Evolutionary conservation across 768 basidiomycete species (phyloP), one percentile per base, ranked within the genome.

Genomic region (Tulasnella sp.): DNA sequence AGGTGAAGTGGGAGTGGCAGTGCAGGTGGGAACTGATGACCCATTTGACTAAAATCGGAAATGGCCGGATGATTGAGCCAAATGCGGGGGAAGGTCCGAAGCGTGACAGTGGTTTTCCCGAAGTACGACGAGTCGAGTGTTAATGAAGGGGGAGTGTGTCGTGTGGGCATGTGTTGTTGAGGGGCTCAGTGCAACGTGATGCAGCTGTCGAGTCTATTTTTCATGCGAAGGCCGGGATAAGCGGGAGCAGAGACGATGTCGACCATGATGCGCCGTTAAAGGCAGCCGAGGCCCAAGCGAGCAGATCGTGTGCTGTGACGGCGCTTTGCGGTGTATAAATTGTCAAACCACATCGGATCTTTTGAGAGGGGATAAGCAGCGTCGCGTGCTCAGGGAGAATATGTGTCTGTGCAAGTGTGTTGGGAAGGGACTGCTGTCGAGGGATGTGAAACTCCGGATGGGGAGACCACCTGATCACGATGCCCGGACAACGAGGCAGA

Each of bases 401-500:
- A 37, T 1, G 31, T 54, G n/a, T 8, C 22, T 54, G 64, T 69
- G 64, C 64, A 69, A 37, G 64, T 34, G 64, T 12, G 24, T 34
- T 16, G 50, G 50, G 16, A 9, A 16, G 44, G 44, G 60, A 24
- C 37, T 37, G 60, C 60, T 34, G 64, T 69, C 34, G 54, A 54
- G 54, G 54, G 54, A 69, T 37, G 64, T 69, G 64, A 69, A 69
- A 69, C 64, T 69, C 64, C 64, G 64, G 64, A 37, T 31, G 34
- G 31, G 18, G 64, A 69, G 64, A 69, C 64, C 64, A 69, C 8
- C 8, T 69, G 64, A 69, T 28, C 64, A 37, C 9, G 31, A 37
- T 69, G 64, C 12, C 64, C 64, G 64, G 64, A 69, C 64, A 69
- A 69, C 64, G 64, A 69, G 64, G 64, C 64, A 69, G 64, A 69